A percentile compares a stretch with the other conserved stretches of the same genome.
These are phyloP conservation scores for Coriolopsis trogii DNA, from an alignment of 1,284 basidiomycete species.

Conservation along the genomic window DNA sequence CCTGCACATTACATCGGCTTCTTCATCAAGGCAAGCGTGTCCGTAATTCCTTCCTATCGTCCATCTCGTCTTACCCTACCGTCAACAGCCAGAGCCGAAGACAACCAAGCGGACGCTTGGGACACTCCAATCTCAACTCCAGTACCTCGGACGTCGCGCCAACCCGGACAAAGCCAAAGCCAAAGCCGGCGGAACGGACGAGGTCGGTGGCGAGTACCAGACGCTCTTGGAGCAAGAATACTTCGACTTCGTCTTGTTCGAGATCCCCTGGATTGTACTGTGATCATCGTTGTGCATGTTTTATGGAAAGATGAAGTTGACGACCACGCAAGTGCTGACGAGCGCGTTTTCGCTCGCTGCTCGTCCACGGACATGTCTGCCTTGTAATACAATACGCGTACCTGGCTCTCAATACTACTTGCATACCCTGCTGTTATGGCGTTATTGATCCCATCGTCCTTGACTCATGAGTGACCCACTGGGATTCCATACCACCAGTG, in stretches of 20 bases:
- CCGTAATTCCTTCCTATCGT: background rate
- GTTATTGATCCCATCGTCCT: too few species aligned
- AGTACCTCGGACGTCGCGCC: slow-evolving; percentile 76
- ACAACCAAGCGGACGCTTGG: slow-evolving; percentile 79
- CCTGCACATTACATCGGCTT: slow-evolving; percentile 91
- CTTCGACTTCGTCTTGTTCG: slow-evolving; percentile 91
- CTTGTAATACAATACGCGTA: slow-evolving; percentile 17
- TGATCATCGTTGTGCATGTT: slow-evolving; percentile 11
- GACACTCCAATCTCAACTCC: slow-evolving; percentile 76
- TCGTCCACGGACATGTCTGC: slow-evolving; percentile 11
- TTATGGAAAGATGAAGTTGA: background rate
- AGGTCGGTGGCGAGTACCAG: slow-evolving; percentile 87
- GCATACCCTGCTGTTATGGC: too few species aligned
- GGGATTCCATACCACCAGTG: too few species aligned
- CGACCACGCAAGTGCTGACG: slow-evolving; percentile 4
- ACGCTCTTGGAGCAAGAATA: slow-evolving; percentile 92
- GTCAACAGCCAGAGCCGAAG: slow-evolving; percentile 83
- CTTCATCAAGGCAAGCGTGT: slow-evolving; percentile 69
- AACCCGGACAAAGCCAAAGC: slow-evolving; percentile 46
- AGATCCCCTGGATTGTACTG: slow-evolving; percentile 74
- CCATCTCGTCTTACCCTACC: background rate
- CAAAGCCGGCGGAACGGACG: slow-evolving; percentile 45
- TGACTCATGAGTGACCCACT: too few species aligned
- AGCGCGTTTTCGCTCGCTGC: too few species aligned
- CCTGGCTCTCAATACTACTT: slow-evolving; percentile 6